These are phyloP conservation scores for Flaveria floridana DNA, from an alignment of 140 eudicot genomes.

Conservation along the genomic window DNA sequence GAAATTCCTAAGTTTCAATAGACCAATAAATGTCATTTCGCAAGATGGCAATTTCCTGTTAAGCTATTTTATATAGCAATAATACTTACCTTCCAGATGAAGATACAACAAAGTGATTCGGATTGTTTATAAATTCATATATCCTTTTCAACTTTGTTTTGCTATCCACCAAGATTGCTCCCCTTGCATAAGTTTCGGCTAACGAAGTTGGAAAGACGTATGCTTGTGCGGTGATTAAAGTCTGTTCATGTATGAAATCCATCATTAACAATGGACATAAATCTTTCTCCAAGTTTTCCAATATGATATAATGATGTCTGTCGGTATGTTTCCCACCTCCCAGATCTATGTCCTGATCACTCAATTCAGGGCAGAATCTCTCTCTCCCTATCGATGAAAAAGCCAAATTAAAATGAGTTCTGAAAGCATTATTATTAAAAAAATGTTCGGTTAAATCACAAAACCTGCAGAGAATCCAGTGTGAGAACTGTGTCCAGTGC, in stretches of 20 bases:
- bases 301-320: slow-evolving; percentile 37
- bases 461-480: slow-evolving; percentile 39
- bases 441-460: not conserved
- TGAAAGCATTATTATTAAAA: slow-evolving; percentile 6
- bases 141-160: slow-evolving; percentile 41
- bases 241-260: slow-evolving; percentile 48
- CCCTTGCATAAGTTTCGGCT: slow-evolving; percentile 53
- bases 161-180: slow-evolving; percentile 47
- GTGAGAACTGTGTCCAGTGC: slow-evolving; percentile 18
- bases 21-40: not conserved
- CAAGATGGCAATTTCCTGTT: not conserved
- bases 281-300: slow-evolving; percentile 66
- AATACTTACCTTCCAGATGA: slow-evolving; percentile 59
- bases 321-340: slow-evolving; percentile 43
- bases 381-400: slow-evolving; percentile 32
- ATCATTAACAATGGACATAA: slow-evolving; percentile 42
- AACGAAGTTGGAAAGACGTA: slow-evolving; percentile 50
- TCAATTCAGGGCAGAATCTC: not conserved
- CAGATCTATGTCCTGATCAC: slow-evolving; percentile 49
- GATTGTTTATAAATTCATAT: slow-evolving; percentile 48
- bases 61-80: not conserved
- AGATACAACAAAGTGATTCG: slow-evolving; percentile 56
- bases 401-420: not conserved
- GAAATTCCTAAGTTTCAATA: not conserved
- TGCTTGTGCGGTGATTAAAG: slow-evolving; percentile 48